These are phyloP conservation scores for Malus hybrid DNA, from an alignment of 331 rosid species.

Conservation along the genomic window DNA sequence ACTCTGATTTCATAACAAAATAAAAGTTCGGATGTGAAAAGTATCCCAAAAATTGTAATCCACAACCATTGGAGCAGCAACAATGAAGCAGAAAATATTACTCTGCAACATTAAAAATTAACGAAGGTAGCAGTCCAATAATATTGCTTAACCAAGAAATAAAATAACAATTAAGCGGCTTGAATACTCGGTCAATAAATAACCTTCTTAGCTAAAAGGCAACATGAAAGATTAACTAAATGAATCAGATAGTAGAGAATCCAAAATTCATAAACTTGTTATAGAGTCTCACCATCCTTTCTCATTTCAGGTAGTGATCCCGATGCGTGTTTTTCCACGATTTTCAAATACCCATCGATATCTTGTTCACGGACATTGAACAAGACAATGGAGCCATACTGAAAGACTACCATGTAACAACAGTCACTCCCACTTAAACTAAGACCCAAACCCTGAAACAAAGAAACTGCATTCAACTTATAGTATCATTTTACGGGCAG, in stretches of 20 bases:
- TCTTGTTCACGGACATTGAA: constrained; percentile 74
- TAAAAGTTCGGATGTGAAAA: neutral
- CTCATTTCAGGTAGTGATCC: constrained; percentile 94
- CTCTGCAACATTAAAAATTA: neutral
- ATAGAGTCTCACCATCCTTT: constrained; percentile 70
- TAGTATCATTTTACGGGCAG: neutral
- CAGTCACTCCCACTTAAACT: constrained; percentile 63
- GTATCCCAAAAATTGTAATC: neutral
- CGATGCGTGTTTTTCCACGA: constrained; percentile 71
- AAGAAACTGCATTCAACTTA: constrained; percentile 12
- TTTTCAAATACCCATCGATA: constrained; percentile 67
- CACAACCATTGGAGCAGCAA: neutral
- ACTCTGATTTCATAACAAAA: constrained; percentile 46
- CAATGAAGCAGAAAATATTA: neutral
- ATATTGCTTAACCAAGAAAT: neutral
- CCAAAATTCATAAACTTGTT: neutral
- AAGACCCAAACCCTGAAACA: constrained; percentile 56
- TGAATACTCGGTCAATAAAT: neutral
- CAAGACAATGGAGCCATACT: constrained; percentile 88
- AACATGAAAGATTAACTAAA: neutral
- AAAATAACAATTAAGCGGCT: neutral
- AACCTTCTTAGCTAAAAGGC: neutral
- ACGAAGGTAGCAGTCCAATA: neutral
- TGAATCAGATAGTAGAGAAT: neutral
- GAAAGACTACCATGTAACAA: constrained; percentile 88